Percentiles rank a stretch among this genome's conserved stretches.
Conservation (phyloP, 495 filamentous ascomycete species). For the Astrothelium macrocarpum region DNA sequence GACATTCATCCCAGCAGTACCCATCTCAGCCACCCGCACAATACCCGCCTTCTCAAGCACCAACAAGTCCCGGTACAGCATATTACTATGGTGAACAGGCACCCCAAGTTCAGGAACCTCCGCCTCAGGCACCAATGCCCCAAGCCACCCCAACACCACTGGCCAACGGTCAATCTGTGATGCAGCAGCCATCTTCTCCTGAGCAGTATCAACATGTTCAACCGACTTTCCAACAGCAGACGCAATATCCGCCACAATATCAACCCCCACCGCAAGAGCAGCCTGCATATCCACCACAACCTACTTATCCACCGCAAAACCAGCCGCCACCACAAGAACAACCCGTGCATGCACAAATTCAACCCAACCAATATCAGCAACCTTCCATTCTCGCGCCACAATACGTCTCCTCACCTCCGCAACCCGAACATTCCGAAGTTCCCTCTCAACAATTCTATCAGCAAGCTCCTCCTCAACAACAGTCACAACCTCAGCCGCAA, state of each 20-base stretch:
- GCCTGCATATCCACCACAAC: constrained; percentile 15
- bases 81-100: constrained; percentile 29
- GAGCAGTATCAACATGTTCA: constrained; percentile 1
- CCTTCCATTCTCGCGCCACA: constrained; percentile 19
- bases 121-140: background rate
- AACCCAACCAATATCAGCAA: constrained; percentile 22
- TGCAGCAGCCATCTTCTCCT: background rate
- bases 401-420: constrained; percentile 14
- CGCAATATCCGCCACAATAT: constrained; percentile 20
- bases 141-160: background rate
- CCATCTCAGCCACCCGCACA: constrained; percentile 21
- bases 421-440: constrained; percentile 25
- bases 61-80: constrained; percentile 19
- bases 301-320: constrained; percentile 4
- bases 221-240: constrained; percentile 20
- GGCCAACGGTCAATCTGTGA: background rate
- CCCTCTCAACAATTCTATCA: constrained; percentile 16
- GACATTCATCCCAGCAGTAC: constrained; percentile 18
- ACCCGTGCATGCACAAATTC: constrained; percentile 10
- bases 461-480: constrained; percentile 15
- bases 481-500: constrained; percentile 13
- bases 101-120: background rate
- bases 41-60: constrained; percentile 9
- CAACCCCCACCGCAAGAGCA: constrained; percentile 23
- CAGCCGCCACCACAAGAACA: constrained; percentile 17